phyloP scores from a whole-genome alignment of 176 grass and related monocot genomes.

The Oryza australiensis region DNA sequence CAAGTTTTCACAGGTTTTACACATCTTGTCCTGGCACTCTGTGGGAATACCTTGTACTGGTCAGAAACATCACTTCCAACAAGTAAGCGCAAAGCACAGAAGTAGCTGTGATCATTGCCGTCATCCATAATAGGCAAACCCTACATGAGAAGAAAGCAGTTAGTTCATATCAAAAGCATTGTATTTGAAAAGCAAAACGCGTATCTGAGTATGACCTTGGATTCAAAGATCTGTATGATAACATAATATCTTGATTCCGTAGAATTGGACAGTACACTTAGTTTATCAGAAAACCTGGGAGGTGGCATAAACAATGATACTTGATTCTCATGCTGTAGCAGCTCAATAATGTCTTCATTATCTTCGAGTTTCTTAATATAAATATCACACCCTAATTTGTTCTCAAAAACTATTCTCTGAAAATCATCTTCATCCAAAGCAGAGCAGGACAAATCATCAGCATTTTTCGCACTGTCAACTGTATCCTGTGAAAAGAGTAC shows the following conservation, averaged over 20 bases:
- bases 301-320: constrained; percentile 78
- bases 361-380: constrained; percentile 83
- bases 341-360: constrained; percentile 43
- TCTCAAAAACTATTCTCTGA: constrained; percentile 85
- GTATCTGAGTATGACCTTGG: constrained; percentile 55
- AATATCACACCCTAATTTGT: constrained; percentile 93
- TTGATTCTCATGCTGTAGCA: constrained; percentile 68
- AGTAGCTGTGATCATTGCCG: constrained; percentile 90
- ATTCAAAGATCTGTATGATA: constrained; percentile 88
- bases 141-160: constrained; percentile 47
- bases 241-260: constrained; percentile 91
- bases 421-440: constrained; percentile 93
- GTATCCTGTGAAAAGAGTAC: constrained; percentile 48
- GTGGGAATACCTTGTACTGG: constrained; percentile 91
- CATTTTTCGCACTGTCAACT: constrained; percentile 41
- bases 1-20: constrained; percentile 65
- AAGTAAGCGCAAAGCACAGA: constrained; percentile 90
- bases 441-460: constrained; percentile 53
- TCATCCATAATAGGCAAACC: constrained; percentile 86
- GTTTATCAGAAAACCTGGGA: constrained; percentile 84
- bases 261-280: constrained; percentile 72
- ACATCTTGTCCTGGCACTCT: constrained; percentile 98
- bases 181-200: constrained; percentile 1
- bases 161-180: constrained; percentile 26
- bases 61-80: constrained; percentile 78